Percentiles rank a stretch among this genome's conserved stretches.
These are phyloP conservation scores for Sanguinoderma infundibulare DNA, from an alignment of 1,284 basidiomycete species.

Conservation along the genomic window DNA sequence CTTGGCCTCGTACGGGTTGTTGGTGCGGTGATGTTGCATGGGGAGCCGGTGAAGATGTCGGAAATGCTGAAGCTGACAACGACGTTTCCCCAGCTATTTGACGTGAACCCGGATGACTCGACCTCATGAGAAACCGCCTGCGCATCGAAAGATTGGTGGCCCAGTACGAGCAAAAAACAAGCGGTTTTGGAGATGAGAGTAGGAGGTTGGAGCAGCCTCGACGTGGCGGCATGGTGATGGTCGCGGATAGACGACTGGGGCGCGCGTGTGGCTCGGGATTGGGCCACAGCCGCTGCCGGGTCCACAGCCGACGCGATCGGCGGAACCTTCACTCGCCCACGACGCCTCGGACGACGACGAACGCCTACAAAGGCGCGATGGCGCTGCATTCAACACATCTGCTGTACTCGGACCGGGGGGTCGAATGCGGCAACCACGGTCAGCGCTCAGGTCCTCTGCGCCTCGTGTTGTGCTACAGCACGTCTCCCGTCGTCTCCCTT, in stretches of 20 bases:
- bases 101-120: constrained; percentile 1
- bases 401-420: constrained; percentile 10
- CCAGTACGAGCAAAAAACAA: not conserved
- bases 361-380: not conserved
- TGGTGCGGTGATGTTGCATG: constrained; percentile 34
- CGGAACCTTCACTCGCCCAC: not conserved
- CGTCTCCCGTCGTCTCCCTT: not conserved
- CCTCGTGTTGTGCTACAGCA: constrained; percentile 17
- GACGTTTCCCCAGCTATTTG: not conserved
- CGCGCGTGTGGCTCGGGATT: not conserved
- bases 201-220: not conserved
- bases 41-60: constrained; percentile 1
- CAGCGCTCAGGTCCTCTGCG: constrained; percentile 13
- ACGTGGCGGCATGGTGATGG: constrained; percentile 15
- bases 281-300: not conserved
- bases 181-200: not conserved
- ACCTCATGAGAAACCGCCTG: not conserved
- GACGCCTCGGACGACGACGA: constrained; percentile 1
- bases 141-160: not conserved
- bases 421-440: constrained; percentile 7
- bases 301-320: not conserved
- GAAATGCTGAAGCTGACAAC: not conserved
- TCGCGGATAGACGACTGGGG: constrained; percentile 6
- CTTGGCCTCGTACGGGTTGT: constrained; percentile 51
- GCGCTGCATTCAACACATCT: not conserved